These are phyloP conservation scores for Apiospora phragmitis DNA, from an alignment of 2,329 filamentous ascomycete species.

Conservation along the genomic window DNA sequence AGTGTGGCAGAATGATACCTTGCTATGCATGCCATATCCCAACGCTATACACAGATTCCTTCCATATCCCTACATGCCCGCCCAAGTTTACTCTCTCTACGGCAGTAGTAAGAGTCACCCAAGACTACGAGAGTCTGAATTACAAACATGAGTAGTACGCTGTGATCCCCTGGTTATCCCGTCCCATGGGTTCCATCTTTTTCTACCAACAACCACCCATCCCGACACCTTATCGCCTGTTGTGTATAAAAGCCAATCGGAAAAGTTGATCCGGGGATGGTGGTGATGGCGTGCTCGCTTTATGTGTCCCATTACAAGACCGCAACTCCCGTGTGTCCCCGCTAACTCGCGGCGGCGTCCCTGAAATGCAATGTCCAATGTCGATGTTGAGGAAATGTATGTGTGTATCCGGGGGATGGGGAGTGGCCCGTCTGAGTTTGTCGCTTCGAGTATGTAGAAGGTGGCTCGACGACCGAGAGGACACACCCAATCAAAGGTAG, in stretches of 20 bases:
- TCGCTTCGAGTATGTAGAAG: background rate
- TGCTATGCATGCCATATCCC: conserved; percentile 1
- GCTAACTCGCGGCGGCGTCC: background rate
- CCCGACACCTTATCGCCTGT: background rate
- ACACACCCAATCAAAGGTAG: background rate
- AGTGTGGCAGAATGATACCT: background rate
- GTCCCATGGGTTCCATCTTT: background rate
- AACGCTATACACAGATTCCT: conserved; percentile 2
- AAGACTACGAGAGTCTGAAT: background rate
- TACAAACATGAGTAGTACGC: background rate
- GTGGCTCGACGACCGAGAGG: background rate
- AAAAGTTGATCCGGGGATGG: background rate
- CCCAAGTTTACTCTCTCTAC: background rate
- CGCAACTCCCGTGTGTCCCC: background rate
- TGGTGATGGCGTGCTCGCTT: background rate
- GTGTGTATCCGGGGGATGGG: background rate
- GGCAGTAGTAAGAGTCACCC: background rate
- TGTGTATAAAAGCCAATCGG: background rate
- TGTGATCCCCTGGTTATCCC: background rate
- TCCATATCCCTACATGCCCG: background rate
- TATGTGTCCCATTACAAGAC: background rate
- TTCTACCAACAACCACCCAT: background rate
- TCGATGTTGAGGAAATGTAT: background rate
- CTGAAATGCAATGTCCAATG: conserved; percentile 1
- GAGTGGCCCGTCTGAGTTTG: background rate